Evolutionary conservation across 768 basidiomycete genomes (phyloP).

Genomic region (Suillus americanus): DNA sequence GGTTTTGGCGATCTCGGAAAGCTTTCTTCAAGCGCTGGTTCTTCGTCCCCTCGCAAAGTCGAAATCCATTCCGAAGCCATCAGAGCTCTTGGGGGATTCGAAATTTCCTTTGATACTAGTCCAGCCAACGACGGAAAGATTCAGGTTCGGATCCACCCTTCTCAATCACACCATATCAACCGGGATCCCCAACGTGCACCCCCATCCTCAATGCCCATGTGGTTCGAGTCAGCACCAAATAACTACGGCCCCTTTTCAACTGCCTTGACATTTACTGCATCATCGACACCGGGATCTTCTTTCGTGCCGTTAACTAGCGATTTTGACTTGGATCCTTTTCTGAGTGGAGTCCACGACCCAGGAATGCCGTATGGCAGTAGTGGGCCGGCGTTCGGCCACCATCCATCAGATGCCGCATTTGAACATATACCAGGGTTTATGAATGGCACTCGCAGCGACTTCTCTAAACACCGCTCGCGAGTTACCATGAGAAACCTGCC

Average conservation of each 20-base stretch:
- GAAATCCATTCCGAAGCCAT: slow-evolving; percentile 51
- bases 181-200: slow-evolving; percentile 13
- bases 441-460: slow-evolving; percentile 19
- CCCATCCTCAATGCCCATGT: slow-evolving; percentile 23
- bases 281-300: slow-evolving; percentile 40
- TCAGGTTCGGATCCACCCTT: slow-evolving; percentile 69
- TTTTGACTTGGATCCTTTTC: slow-evolving; percentile 3
- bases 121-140: slow-evolving; percentile 68
- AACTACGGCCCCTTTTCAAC: slow-evolving; percentile 14
- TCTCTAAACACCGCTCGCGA: slow-evolving; percentile 52
- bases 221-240: slow-evolving; percentile 21
- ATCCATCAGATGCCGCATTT: slow-evolving; percentile 25
- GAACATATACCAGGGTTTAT: slow-evolving; percentile 30
- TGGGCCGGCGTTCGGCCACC: slow-evolving; percentile 31
- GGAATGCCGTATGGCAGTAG: slow-evolving; percentile 18
- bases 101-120: slow-evolving; percentile 72
- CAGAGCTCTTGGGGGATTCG: slow-evolving; percentile 52
- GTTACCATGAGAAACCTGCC: slow-evolving; percentile 69
- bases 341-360: slow-evolving; percentile 22
- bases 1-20: slow-evolving; percentile 41
- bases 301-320: slow-evolving; percentile 19
- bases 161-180: slow-evolving; percentile 35
- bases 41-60: slow-evolving; percentile 44
- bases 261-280: slow-evolving; percentile 24
- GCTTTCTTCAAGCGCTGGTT: slow-evolving; percentile 29